Evolutionary conservation across 345 rosid genomes (phyloP).

Genomic region (Ceriops tagal): DNA sequence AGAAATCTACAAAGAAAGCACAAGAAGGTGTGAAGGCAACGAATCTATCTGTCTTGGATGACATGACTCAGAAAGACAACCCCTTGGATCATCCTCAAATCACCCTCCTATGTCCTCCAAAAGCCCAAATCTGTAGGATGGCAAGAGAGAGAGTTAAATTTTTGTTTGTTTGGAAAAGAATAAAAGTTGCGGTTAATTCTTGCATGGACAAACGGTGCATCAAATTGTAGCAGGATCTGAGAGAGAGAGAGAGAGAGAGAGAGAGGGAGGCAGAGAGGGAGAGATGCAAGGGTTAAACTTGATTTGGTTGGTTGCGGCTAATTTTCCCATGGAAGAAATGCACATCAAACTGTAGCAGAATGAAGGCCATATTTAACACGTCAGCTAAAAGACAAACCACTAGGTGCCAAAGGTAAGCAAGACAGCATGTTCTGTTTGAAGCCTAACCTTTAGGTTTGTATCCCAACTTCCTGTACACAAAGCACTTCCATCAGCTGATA

Average conservation of each 20-base stretch:
- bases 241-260: too few species aligned
- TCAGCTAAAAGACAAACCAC: not conserved
- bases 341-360: not conserved
- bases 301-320: not conserved
- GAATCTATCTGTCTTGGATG: not conserved
- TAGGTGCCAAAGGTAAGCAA: conserved; percentile 2
- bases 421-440: not conserved
- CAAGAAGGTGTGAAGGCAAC: too few species aligned
- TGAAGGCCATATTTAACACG: not conserved
- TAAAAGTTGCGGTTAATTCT: too few species aligned
- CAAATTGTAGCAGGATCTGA: too few species aligned
- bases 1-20: not conserved
- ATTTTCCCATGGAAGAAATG: not conserved
- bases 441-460: conserved; percentile 85
- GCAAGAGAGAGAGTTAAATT: not conserved
- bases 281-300: too few species aligned
- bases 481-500: conserved; percentile 98
- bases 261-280: too few species aligned
- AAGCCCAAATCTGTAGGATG: conserved; percentile 79
- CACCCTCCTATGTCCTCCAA: conserved; percentile 74
- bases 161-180: too few species aligned
- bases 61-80: not conserved
- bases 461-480: conserved; percentile 99
- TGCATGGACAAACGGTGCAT: too few species aligned
- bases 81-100: conserved; percentile 31